These are phyloP conservation scores for Schizochytrium sp. DNA, from an alignment of 108 stramenopile species.

Conservation along the genomic window DNA sequence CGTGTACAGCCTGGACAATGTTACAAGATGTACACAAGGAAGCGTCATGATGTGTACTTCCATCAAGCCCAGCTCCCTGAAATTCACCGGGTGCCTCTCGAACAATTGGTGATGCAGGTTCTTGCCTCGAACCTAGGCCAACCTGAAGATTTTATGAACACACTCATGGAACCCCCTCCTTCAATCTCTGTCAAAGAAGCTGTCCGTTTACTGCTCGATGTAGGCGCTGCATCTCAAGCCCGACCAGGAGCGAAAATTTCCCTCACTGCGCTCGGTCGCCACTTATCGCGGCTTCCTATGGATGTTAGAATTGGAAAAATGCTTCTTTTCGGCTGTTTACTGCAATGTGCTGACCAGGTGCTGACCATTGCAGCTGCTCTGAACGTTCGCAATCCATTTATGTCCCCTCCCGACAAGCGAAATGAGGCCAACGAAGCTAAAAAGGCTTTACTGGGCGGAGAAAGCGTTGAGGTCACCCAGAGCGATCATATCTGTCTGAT, in stretches of 20 bases:
- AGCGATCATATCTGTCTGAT: conserved; percentile 74
- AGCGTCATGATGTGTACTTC: conserved; percentile 69
- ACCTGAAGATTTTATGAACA: conserved; percentile 64
- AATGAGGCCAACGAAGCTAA: conserved; percentile 71
- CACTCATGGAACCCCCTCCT: conserved; percentile 65
- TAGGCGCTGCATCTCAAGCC: conserved; percentile 56
- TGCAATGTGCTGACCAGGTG: conserved; percentile 69
- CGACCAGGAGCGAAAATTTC: conserved; percentile 36
- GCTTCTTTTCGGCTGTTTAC: conserved; percentile 73
- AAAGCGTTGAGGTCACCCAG: conserved; percentile 63
- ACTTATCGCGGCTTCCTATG: conserved; percentile 71
- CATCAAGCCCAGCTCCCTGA: conserved; percentile 74
- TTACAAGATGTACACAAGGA: conserved; percentile 85
- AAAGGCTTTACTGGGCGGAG: conserved; percentile 51
- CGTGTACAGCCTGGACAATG: conserved; percentile 88
- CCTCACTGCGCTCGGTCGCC: conserved; percentile 74
- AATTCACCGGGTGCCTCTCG: conserved; percentile 75
- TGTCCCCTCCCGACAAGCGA: conserved; percentile 68
- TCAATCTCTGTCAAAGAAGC: conserved; percentile 61
- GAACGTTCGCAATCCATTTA: conserved; percentile 68
- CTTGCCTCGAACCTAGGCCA: conserved; percentile 66
- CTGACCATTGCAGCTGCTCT: conserved; percentile 66
- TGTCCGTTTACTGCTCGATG: conserved; percentile 29
- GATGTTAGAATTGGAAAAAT: conserved; percentile 78
- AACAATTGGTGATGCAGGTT: conserved; percentile 70